Conservation (phyloP, 805 yeast genomes). For the Blastobotrys americana region DNA sequence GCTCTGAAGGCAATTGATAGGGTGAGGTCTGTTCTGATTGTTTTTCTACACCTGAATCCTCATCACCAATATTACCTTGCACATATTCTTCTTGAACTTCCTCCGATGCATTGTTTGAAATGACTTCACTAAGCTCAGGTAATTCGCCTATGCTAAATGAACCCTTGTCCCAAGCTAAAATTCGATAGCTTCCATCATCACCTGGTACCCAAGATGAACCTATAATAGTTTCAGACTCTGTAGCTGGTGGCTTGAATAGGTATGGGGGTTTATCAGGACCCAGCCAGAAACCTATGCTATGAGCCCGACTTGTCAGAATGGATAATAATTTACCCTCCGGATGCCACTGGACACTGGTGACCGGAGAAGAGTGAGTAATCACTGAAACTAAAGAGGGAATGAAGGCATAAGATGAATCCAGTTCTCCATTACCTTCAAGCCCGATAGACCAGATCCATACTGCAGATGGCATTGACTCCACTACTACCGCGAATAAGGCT, state of each 20-base stretch:
- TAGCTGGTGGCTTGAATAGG: neutral
- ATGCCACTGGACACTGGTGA: slow-evolving; percentile 7
- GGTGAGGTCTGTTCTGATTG: no score
- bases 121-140: neutral
- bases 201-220: neutral
- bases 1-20: no score
- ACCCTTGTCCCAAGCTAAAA: neutral
- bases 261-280: neutral
- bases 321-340: slow-evolving; percentile 4
- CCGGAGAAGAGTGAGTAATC: slow-evolving; percentile 11
- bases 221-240: neutral
- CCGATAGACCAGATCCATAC: slow-evolving; percentile 20
- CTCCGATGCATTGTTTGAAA: no score
- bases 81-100: no score
- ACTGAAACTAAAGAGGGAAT: slow-evolving; percentile 7
- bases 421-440: no score
- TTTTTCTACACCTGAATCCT: no score
- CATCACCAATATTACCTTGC: no score
- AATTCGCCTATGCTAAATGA: neutral
- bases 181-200: neutral
- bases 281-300: neutral
- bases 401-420: neutral
- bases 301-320: slow-evolving; percentile 7
- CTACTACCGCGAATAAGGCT: slow-evolving; percentile 11
- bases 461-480: slow-evolving; percentile 14